Percentiles rank a stretch among this genome's conserved stretches.
These are phyloP conservation scores for Psilocybe sp. DNA, from an alignment of 768 basidiomycete species.

Conservation along the genomic window DNA sequence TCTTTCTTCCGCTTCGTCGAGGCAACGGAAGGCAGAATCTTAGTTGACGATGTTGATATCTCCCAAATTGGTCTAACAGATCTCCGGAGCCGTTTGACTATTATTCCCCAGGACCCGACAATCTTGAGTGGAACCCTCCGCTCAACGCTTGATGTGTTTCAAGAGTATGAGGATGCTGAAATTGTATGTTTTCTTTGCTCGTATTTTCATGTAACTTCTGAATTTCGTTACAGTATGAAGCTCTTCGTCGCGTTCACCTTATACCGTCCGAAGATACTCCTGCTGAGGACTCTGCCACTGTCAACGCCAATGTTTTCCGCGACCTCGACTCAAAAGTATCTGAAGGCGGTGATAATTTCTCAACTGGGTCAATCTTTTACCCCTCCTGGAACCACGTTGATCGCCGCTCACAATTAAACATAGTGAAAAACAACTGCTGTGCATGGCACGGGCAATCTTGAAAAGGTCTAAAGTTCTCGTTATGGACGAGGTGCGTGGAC, in stretches of 20 bases:
- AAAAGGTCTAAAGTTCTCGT: slow-evolving; percentile 71
- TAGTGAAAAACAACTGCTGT: slow-evolving; percentile 74
- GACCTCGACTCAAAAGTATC: slow-evolving; percentile 56
- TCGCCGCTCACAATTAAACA: not conserved
- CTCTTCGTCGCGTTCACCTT: slow-evolving; percentile 80
- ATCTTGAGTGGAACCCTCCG: slow-evolving; percentile 79
- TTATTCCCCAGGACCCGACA: slow-evolving; percentile 84
- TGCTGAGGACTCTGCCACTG: slow-evolving; percentile 40
- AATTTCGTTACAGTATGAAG: slow-evolving; percentile 57
- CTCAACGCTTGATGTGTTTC: slow-evolving; percentile 77
- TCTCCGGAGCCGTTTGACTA: slow-evolving; percentile 70
- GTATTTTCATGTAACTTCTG: slow-evolving; percentile 16
- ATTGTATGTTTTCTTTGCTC: slow-evolving; percentile 44
- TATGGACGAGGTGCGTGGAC: slow-evolving; percentile 67
- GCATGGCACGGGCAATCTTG: slow-evolving; percentile 83
- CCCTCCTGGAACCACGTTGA: not conserved
- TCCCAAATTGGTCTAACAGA: slow-evolving; percentile 73
- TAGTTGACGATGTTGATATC: slow-evolving; percentile 74
- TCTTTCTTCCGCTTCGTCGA: slow-evolving; percentile 87
- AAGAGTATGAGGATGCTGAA: slow-evolving; percentile 78
- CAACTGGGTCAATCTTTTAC: slow-evolving; percentile 38
- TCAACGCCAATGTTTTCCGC: slow-evolving; percentile 57
- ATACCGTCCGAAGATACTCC: slow-evolving; percentile 58
- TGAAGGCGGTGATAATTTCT: slow-evolving; percentile 79
- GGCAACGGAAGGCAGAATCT: slow-evolving; percentile 65